Evolutionary conservation across 1,139 yeast genomes (phyloP).

Genomic region (Pichia sp.): DNA sequence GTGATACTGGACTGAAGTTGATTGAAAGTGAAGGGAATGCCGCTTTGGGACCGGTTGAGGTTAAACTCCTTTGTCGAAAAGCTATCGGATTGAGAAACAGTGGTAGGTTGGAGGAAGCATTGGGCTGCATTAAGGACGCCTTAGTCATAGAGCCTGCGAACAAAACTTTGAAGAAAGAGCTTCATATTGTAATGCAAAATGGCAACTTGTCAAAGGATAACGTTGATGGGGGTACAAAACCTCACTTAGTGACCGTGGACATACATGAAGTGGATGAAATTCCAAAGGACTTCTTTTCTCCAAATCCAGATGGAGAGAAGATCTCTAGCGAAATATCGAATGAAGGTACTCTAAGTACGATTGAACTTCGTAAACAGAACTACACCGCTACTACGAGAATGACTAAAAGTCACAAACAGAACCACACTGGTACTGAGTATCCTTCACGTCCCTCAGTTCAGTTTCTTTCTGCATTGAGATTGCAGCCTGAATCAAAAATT

Average conservation of each 20-base stretch:
- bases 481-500: constrained; percentile 20
- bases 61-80: constrained; percentile 57
- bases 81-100: constrained; percentile 36
- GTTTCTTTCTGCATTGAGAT: constrained; percentile 29
- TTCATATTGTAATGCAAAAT: constrained; percentile 25
- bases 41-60: constrained; percentile 24
- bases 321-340: constrained; percentile 1
- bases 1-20: constrained; percentile 51
- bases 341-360: neutral
- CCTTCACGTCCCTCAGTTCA: constrained; percentile 35
- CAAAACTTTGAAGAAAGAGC: neutral
- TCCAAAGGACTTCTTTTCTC: constrained; percentile 37
- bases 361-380: too few relatives aligned
- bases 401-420: neutral
- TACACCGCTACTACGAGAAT: neutral
- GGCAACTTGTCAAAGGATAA: neutral
- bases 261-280: constrained; percentile 43
- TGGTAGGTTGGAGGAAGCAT: neutral
- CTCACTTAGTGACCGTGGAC: constrained; percentile 32
- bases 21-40: constrained; percentile 28
- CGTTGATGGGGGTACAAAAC: constrained; percentile 8
- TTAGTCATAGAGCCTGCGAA: neutral
- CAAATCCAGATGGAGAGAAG: constrained; percentile 3
- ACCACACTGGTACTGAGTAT: constrained; percentile 14
- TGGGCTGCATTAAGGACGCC: neutral